phyloP scores from a whole-genome alignment of 345 rosid species.

The Linum tenue region DNA sequence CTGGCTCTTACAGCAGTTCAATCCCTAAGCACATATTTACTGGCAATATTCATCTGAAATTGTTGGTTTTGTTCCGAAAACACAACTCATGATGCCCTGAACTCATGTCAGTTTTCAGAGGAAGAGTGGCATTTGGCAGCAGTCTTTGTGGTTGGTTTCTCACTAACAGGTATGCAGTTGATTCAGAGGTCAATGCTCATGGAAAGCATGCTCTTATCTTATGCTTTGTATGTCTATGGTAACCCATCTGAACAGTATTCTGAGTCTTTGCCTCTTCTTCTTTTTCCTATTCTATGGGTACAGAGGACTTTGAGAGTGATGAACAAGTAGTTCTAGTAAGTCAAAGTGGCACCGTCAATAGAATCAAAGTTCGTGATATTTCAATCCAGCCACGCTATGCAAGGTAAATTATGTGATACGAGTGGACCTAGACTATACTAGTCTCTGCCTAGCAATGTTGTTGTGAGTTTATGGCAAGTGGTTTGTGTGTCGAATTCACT shows the following conservation, averaged over 20 bases:
- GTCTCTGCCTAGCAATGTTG: neutral
- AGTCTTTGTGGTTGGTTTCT: conserved; percentile 82
- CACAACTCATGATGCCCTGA: neutral
- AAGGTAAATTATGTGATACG: conserved; percentile 31
- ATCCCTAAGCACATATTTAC: no score
- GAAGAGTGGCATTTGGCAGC: conserved; percentile 70
- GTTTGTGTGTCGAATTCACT: neutral
- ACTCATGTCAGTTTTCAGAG: conserved; percentile 44
- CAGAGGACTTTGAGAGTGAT: conserved; percentile 86
- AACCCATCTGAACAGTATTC: neutral
- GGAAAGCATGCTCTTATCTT: neutral
- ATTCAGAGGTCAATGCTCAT: neutral
- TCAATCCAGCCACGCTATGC: conserved; percentile 85
- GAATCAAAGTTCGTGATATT: conserved; percentile 87
- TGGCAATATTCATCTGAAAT: no score
- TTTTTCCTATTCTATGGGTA: neutral
- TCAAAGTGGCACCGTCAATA: conserved; percentile 83
- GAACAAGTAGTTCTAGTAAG: conserved; percentile 93
- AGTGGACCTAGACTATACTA: no score
- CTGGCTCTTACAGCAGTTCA: no score
- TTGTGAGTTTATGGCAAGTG: neutral
- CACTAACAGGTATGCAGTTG: conserved; percentile 51
- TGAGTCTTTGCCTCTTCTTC: neutral
- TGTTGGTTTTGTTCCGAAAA: no score
- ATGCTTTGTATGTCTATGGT: neutral